Conservation (phyloP, 106 monocot species). For the Vanilla planifolia region DNA sequence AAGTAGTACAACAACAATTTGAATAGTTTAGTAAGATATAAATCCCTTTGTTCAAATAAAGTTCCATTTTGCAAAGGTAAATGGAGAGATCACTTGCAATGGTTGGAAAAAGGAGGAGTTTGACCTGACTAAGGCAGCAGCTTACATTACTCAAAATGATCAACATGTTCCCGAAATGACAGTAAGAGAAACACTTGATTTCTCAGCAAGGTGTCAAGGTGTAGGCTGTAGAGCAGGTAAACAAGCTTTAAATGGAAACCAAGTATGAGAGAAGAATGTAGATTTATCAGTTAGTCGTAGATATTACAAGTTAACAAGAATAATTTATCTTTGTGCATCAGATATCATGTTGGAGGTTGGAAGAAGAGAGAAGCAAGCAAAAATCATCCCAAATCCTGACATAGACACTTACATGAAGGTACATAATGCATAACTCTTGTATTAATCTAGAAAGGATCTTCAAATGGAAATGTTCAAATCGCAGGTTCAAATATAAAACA, state of each 20-base stretch:
- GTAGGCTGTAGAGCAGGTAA: conserved; percentile 21
- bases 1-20: too few relatives aligned
- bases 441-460: not conserved
- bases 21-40: too few relatives aligned
- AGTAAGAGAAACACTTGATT: conserved; percentile 29
- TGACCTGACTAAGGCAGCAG: conserved; percentile 19
- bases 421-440: not conserved
- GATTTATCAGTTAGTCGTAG: too few relatives aligned
- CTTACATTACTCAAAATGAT: conserved; percentile 22
- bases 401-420: conserved; percentile 24
- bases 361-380: conserved; percentile 10
- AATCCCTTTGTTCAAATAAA: too few relatives aligned
- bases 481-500: too few relatives aligned
- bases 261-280: too few relatives aligned
- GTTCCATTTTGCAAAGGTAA: conserved; percentile 4
- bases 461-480: too few relatives aligned
- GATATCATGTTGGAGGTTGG: conserved; percentile 15
- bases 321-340: not conserved
- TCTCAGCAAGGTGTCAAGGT: conserved; percentile 20
- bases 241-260: too few relatives aligned
- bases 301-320: too few relatives aligned
- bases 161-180: conserved; percentile 23
- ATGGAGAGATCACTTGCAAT: conserved; percentile 17
- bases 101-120: conserved; percentile 16
- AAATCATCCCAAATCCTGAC: conserved; percentile 9